Evolutionary conservation across 108 stramenopile species (phyloP), one percentile per base, ranked within the genome.

Genomic region (Aureococcus anophagefferens): DNA sequence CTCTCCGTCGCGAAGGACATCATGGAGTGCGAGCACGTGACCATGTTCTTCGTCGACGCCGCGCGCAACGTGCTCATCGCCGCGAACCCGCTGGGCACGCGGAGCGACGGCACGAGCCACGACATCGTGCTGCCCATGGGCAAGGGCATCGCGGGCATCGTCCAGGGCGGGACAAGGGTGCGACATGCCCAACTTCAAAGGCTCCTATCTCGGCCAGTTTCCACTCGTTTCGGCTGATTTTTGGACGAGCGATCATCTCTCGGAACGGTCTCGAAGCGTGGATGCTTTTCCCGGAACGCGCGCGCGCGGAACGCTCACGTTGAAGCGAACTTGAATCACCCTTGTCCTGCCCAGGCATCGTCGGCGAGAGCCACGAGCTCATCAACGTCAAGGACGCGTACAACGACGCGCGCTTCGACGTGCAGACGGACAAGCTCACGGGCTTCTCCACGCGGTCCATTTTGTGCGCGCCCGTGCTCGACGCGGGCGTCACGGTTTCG

Each of bases 401-500:
- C 51, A 31, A 71, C 25, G 79, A 83, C 69, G 15, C 68, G 0
- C 76, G 79, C 33, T 83, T 83, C 68, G 51, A 72, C 68, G 30
- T 15, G 17, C 17, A 34, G 25, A 31, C 44, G n/a, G 85, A 87
- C 74, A 32, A 73, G 31, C 71, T 78, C 31, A 79, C 83, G 11
- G 86, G 86, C 0, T 87, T 79, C 75, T 34, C 69, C 33, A 87
- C 86, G 33, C 65, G 64, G 40, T 68, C 83, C 9, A 75, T 86
- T 33, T 62, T 86, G 33, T 83, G 74, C 72, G 79, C 72, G 0
- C 80, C 85, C 30, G 62, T 86, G 30, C 44, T 30, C 7, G 68
- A 30, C 0, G 46, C 29, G 28, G 36, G 46, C 4, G 30, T 14
- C 9, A 36, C 46, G 18, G 46, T 69, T 16, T 44, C 68, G 17